phyloP scores from a whole-genome alignment of 371 early-diverging fungal genomes.

The Mortierella sp. region DNA sequence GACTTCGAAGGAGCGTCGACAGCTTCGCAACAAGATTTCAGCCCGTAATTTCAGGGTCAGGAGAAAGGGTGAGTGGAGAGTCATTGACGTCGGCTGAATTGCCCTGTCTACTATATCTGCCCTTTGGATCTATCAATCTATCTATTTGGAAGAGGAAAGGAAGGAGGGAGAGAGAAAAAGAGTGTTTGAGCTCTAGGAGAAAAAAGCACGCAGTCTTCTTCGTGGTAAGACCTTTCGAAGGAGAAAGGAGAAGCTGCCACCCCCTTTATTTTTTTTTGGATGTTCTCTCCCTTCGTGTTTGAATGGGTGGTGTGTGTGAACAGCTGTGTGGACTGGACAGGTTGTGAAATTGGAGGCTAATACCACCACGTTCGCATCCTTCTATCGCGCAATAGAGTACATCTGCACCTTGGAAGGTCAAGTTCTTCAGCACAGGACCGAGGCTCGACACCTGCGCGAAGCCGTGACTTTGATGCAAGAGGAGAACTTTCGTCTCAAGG shows the following conservation, averaged over 20 bases:
- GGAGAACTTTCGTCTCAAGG: slow-evolving; percentile 71
- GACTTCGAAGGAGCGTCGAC: slow-evolving; percentile 87
- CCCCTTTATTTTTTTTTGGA: neutral
- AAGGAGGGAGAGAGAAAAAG: neutral
- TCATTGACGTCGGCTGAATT: neutral
- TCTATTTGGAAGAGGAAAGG: neutral
- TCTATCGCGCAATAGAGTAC: slow-evolving; percentile 66
- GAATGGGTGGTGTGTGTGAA: neutral
- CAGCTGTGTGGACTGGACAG: neutral
- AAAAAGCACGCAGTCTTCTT: neutral
- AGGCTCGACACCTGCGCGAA: slow-evolving; percentile 66
- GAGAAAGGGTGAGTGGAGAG: slow-evolving; percentile 77
- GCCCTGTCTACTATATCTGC: neutral
- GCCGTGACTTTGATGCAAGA: slow-evolving; percentile 64
- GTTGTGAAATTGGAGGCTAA: neutral
- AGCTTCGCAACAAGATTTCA: slow-evolving; percentile 91
- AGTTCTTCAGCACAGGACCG: slow-evolving; percentile 73
- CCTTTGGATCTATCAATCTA: slow-evolving; percentile 7
- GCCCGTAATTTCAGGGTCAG: slow-evolving; percentile 91
- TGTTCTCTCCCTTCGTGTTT: neutral
- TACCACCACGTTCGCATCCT: neutral
- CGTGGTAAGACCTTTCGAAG: neutral
- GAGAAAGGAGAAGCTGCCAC: neutral
- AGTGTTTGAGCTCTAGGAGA: neutral
- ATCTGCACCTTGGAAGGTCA: slow-evolving; percentile 82